These are phyloP conservation scores for Fusarium keratoplasticum DNA, from an alignment of 2,329 filamentous ascomycete species.

Conservation along the genomic window DNA sequence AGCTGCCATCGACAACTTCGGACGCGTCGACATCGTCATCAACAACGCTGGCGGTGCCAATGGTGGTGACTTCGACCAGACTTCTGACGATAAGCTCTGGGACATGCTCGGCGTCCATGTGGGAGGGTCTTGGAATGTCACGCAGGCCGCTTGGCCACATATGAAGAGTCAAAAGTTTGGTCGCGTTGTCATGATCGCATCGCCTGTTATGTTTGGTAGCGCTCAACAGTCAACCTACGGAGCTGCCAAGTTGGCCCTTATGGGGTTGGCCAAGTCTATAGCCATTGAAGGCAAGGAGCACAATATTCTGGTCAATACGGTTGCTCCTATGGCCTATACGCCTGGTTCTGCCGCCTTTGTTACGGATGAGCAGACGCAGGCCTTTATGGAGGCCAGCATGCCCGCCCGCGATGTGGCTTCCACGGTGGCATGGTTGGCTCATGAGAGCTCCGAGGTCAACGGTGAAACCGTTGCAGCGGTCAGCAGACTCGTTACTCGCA, in stretches of 20 bases:
- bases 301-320: conserved; percentile 9
- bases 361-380: not conserved
- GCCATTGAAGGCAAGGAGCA: not conserved
- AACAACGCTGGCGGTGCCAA: conserved; percentile 6
- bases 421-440: not conserved
- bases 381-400: not conserved
- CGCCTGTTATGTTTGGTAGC: not conserved
- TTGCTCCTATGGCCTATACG: not conserved
- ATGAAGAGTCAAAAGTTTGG: conserved; percentile 9
- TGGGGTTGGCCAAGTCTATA: not conserved
- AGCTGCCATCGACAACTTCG: not conserved
- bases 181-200: conserved; percentile 10
- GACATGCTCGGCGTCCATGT: not conserved
- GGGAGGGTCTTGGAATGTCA: not conserved
- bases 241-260: not conserved
- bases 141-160: conserved; percentile 4
- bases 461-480: not conserved
- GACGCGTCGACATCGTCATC: not conserved
- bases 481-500: not conserved
- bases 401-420: not conserved
- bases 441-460: not conserved
- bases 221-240: conserved; percentile 5
- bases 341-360: not conserved
- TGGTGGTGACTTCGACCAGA: not conserved
- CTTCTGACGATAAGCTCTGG: not conserved